A percentile compares a stretch with the other conserved stretches of the same genome.
phyloP scores from a whole-genome alignment of 1,139 yeast genomes.

The Pichia norvegensis region DNA sequence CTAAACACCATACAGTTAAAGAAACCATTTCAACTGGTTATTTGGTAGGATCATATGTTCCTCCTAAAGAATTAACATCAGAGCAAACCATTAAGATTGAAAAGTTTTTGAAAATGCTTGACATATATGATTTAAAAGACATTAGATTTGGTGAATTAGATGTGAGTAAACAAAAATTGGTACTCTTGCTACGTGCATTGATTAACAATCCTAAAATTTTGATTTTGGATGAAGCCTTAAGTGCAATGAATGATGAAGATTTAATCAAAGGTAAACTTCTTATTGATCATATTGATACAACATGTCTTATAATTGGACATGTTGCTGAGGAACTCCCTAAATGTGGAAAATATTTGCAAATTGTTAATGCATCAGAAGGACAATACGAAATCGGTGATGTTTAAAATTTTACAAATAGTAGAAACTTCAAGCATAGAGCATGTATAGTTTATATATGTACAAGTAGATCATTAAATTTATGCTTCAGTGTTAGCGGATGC shows the following conservation, averaged over 20 bases:
- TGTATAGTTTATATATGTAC: not conserved
- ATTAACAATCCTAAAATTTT: constrained; percentile 69
- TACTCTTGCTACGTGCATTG: constrained; percentile 66
- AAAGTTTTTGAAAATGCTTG: constrained; percentile 31
- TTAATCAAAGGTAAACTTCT: constrained; percentile 59
- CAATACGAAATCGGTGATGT: constrained; percentile 25
- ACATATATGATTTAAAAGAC: constrained; percentile 30
- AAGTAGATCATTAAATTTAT: not conserved
- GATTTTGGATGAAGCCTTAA: constrained; percentile 86
- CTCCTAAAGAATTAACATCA: constrained; percentile 31
- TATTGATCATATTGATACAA: constrained; percentile 48
- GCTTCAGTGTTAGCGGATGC: not conserved
- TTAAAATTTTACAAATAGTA: not conserved
- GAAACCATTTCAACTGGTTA: constrained; percentile 71
- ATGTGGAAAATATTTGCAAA: constrained; percentile 42
- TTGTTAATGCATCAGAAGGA: constrained; percentile 29
- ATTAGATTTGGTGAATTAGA: constrained; percentile 44
- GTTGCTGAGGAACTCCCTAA: constrained; percentile 53
- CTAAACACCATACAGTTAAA: constrained; percentile 44
- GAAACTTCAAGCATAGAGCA: not conserved
- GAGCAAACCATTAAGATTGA: constrained; percentile 33
- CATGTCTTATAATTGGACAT: constrained; percentile 75
- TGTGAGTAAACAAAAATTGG: constrained; percentile 72
- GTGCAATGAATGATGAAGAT: constrained; percentile 73
- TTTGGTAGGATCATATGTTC: constrained; percentile 52